Evolutionary conservation across 192 early-diverging fungal genomes (phyloP).

Genomic region (Bifiguratus adelaidae): DNA sequence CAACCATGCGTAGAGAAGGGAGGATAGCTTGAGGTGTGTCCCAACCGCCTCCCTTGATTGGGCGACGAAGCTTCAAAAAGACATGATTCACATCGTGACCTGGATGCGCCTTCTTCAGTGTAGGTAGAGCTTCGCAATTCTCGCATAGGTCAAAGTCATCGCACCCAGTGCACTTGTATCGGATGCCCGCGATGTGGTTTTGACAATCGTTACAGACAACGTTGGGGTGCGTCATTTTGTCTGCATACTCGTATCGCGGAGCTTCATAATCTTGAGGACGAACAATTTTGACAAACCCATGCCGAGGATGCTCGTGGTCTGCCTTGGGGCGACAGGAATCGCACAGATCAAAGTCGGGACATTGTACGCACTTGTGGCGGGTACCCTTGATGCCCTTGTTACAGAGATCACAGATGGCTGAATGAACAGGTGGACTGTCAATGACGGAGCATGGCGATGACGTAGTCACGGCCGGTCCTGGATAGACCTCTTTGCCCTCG

Average conservation of each 20-base stretch:
- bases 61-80: constrained; percentile 32
- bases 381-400: constrained; percentile 32
- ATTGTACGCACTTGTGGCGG: constrained; percentile 45
- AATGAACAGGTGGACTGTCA: constrained; percentile 5
- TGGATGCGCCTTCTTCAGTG: neutral
- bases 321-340: constrained; percentile 36
- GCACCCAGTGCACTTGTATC: constrained; percentile 50
- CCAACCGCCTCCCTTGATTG: too few relatives aligned
- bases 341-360: constrained; percentile 46
- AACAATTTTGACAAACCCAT: constrained; percentile 20
- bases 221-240: neutral
- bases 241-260: neutral
- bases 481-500: neutral
- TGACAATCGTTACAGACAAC: constrained; percentile 11
- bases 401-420: constrained; percentile 45
- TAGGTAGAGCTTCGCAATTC: constrained; percentile 36
- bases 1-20: too few relatives aligned
- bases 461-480: neutral
- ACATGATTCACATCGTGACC: constrained; percentile 27
- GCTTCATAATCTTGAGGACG: neutral
- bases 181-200: constrained; percentile 22
- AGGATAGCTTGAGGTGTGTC: too few relatives aligned
- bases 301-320: constrained; percentile 21
- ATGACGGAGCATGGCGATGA: too few relatives aligned
- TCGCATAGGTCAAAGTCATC: constrained; percentile 51